Conservation (phyloP, 208 protist species). For the Leishmania major region DNA sequence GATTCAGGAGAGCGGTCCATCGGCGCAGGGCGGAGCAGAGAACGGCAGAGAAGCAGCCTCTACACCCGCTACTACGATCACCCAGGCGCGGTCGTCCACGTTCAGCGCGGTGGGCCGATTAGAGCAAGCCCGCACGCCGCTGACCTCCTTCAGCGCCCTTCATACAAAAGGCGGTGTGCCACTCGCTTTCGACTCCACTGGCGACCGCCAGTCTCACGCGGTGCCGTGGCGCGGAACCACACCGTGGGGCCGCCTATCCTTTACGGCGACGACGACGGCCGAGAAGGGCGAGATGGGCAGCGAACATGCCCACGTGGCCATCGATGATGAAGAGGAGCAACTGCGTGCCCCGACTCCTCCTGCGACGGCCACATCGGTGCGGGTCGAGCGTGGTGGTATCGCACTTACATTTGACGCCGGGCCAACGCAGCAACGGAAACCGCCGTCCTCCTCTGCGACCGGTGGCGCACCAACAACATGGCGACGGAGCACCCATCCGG, state of each 20-base stretch:
- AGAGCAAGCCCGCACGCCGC: neutral
- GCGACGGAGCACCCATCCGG: neutral
- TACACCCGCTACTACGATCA: neutral
- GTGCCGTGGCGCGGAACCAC: neutral
- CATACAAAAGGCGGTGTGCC: neutral
- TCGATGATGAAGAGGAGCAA: constrained; percentile 4
- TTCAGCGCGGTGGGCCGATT: neutral
- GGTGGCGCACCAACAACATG: neutral
- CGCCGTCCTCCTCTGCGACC: neutral
- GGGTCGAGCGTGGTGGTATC: constrained; percentile 32
- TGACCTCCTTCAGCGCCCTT: neutral
- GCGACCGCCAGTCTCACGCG: neutral
- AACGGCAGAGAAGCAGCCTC: neutral
- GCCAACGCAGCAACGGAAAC: neutral
- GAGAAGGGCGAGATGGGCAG: neutral
- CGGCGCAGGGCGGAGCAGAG: neutral
- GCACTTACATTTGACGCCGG: constrained; percentile 40
- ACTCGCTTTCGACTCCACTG: neutral
- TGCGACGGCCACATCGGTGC: constrained; percentile 1
- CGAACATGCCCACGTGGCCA: neutral
- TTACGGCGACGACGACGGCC: neutral
- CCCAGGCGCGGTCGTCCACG: neutral
- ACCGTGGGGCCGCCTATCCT: neutral
- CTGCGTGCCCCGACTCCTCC: neutral
- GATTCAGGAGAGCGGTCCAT: neutral